Conservation (phyloP, 176 grass and related monocot species). For the Chloris gayana region DNA sequence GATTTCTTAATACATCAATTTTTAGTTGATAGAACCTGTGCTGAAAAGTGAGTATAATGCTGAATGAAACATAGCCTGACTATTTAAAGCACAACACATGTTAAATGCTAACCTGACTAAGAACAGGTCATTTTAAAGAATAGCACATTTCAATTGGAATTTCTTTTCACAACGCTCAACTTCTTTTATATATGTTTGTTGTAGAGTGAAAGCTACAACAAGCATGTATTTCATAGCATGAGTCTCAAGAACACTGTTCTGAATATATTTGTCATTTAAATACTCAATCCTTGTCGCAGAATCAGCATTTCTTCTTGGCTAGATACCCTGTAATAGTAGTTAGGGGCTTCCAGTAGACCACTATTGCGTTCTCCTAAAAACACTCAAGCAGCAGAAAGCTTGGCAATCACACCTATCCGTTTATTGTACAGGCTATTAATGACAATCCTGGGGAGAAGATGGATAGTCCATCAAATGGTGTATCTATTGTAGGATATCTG, state of each 20-base stretch:
- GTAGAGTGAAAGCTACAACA: background rate
- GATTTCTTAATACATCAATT: background rate
- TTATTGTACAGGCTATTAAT: conserved; percentile 61
- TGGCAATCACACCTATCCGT: conserved; percentile 11
- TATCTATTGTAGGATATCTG: conserved; percentile 86
- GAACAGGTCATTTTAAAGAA: background rate
- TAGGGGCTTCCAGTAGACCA: background rate
- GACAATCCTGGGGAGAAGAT: conserved; percentile 55
- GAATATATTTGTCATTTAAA: background rate
- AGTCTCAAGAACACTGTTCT: conserved; percentile 17
- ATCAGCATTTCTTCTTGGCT: background rate
- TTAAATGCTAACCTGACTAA: background rate
- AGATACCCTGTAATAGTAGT: background rate
- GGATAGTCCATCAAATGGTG: conserved; percentile 77
- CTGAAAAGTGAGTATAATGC: background rate
- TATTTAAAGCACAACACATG: background rate
- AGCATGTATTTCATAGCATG: conserved; percentile 17
- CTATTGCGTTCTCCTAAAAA: background rate
- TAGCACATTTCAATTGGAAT: background rate
- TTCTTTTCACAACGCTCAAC: background rate
- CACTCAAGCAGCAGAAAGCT: conserved; percentile 1
- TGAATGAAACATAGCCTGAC: conserved; percentile 6
- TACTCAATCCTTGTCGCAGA: background rate
- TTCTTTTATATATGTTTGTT: too few species aligned
- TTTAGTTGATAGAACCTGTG: background rate